A percentile compares a stretch with the other conserved stretches of the same genome.
Conservation (phyloP, 331 rosid species). For the Stylosanthes scabra region DNA sequence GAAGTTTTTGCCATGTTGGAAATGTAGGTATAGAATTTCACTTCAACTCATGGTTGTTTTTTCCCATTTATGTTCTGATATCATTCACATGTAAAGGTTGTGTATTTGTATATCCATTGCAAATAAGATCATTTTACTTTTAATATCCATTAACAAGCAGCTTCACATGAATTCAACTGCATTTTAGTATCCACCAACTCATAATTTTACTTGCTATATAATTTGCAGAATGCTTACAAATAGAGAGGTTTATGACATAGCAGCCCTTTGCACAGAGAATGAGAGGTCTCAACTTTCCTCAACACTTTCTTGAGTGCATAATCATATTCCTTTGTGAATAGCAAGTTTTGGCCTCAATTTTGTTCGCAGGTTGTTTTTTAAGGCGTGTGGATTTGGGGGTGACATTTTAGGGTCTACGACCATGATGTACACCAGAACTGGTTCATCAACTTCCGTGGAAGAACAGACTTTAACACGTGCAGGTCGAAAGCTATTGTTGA, state of each 20-base stretch:
- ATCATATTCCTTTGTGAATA: constrained; percentile 19
- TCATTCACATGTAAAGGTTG: not conserved
- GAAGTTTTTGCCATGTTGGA: not conserved
- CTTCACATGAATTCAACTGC: no score
- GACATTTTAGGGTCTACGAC: constrained; percentile 74
- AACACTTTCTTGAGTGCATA: constrained; percentile 15
- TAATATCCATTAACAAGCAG: no score
- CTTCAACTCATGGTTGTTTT: not conserved
- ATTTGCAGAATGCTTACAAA: constrained; percentile 67
- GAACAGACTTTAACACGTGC: constrained; percentile 46
- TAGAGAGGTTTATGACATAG: constrained; percentile 74
- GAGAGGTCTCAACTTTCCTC: constrained; percentile 62
- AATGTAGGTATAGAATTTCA: constrained; percentile 14
- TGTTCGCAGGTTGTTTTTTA: constrained; percentile 62
- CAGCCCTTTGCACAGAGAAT: constrained; percentile 73
- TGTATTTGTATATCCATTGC: constrained; percentile 22
- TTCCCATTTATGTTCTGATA: not conserved
- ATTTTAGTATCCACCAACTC: no score
- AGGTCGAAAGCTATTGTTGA: constrained; percentile 56
- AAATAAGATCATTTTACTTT: not conserved
- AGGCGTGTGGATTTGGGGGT: constrained; percentile 76
- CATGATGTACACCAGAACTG: constrained; percentile 71
- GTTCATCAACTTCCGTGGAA: constrained; percentile 42
- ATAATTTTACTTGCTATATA: not conserved
- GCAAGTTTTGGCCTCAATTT: constrained; percentile 33